Conservation (phyloP, 2,329 filamentous ascomycete species). For the Aschersonia sp. region DNA sequence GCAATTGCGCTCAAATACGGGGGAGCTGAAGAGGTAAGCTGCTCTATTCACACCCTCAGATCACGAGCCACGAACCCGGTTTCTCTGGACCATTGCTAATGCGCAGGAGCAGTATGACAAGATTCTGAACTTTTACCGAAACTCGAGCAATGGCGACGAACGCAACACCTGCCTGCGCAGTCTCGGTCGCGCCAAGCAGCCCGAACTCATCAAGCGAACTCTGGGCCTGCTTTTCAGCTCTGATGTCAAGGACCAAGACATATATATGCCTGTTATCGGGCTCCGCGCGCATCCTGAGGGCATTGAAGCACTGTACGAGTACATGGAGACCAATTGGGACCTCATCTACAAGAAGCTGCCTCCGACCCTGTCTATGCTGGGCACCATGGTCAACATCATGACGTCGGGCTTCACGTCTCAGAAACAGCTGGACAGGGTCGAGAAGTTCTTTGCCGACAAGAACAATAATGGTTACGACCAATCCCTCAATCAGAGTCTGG, state of each 20-base stretch:
- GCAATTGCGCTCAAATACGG: conserved; percentile 72
- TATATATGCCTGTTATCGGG: conserved; percentile 75
- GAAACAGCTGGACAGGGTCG: conserved; percentile 60
- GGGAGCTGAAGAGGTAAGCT: conserved; percentile 59
- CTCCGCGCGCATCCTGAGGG: conserved; percentile 65
- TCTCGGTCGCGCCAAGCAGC: conserved; percentile 64
- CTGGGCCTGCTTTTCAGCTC: conserved; percentile 60
- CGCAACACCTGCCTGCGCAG: conserved; percentile 80
- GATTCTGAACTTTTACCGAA: conserved; percentile 60
- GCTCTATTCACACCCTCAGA: background rate
- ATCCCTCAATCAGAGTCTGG: conserved; percentile 76
- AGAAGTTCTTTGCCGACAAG: conserved; percentile 68
- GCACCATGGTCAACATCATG: conserved; percentile 68
- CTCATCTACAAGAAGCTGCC: conserved; percentile 66
- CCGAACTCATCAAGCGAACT: conserved; percentile 68
- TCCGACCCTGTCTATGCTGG: conserved; percentile 74
- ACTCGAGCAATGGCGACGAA: conserved; percentile 59
- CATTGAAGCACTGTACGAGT: conserved; percentile 65
- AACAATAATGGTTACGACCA: conserved; percentile 79
- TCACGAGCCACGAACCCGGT: background rate
- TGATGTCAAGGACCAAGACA: conserved; percentile 86
- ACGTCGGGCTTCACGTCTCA: conserved; percentile 67
- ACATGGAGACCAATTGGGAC: conserved; percentile 85
- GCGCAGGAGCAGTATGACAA: conserved; percentile 48
- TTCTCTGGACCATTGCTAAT: background rate